Evolutionary conservation across 2,329 filamentous ascomycete genomes (phyloP).

Genomic region (Aureobasidium sp.): DNA sequence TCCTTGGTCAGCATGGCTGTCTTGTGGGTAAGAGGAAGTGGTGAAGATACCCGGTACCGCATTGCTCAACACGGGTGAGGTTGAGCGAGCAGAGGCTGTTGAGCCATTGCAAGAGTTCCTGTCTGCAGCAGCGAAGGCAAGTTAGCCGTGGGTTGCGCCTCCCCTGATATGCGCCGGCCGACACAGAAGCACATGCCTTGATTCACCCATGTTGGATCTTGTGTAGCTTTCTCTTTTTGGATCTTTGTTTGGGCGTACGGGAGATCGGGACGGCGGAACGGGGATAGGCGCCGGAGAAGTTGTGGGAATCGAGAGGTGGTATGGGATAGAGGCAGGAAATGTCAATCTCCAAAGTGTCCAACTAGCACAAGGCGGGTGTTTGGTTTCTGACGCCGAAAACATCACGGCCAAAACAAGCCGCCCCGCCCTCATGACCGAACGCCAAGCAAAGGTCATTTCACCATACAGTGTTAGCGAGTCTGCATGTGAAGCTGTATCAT

Average conservation of each 20-base stretch:
- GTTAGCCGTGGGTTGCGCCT: background rate
- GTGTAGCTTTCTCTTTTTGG: background rate
- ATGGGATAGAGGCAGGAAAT: background rate
- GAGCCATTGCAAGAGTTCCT: conserved; percentile 92
- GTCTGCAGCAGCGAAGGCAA: conserved; percentile 50
- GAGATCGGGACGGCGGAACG: background rate
- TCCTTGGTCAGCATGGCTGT: conserved; percentile 8
- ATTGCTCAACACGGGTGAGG: conserved; percentile 97
- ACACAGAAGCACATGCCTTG: conserved; percentile 17
- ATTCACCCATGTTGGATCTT: conserved; percentile 20
- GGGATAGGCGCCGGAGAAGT: background rate
- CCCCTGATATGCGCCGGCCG: background rate
- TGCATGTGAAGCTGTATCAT: background rate
- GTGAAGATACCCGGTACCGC: conserved; percentile 77
- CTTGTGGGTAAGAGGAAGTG: background rate
- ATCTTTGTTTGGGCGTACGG: background rate
- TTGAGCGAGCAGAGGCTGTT: conserved; percentile 98
- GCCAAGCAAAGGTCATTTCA: conserved; percentile 4
- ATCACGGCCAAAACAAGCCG: background rate
- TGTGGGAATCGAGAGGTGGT: background rate
- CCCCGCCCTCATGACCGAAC: background rate
- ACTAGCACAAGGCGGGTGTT: conserved; percentile 3
- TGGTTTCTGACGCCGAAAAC: conserved; percentile 9
- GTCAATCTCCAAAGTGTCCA: background rate
- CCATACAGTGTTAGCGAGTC: background rate